phyloP scores from a whole-genome alignment of 805 yeast species.

The Wickerhamomyces ciferrii region DNA sequence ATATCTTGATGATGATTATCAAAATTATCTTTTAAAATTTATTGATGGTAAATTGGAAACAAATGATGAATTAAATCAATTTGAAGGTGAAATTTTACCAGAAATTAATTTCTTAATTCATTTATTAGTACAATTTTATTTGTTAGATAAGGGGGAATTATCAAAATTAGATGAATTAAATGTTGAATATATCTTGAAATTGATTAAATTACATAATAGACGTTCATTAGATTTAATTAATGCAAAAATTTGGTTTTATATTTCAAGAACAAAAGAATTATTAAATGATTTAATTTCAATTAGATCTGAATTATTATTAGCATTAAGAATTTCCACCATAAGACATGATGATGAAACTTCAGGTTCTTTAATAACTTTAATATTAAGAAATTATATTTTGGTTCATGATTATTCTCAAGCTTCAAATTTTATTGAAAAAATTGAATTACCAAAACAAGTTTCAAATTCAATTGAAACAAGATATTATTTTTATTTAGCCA shows the following conservation, averaged over 20 bases:
- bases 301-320: slow-evolving; percentile 65
- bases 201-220: slow-evolving; percentile 60
- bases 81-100: slow-evolving; percentile 51
- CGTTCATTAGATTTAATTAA: slow-evolving; percentile 81
- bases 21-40: slow-evolving; percentile 34
- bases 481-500: slow-evolving; percentile 87
- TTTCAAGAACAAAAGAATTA: slow-evolving; percentile 72
- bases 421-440: slow-evolving; percentile 80
- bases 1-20: slow-evolving; percentile 48
- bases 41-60: slow-evolving; percentile 29
- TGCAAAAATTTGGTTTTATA: slow-evolving; percentile 92
- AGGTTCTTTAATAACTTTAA: slow-evolving; percentile 79
- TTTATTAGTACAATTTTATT: slow-evolving; percentile 69
- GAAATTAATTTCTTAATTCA: slow-evolving; percentile 80
- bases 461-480: slow-evolving; percentile 88
- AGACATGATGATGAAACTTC: slow-evolving; percentile 92
- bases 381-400: slow-evolving; percentile 73
- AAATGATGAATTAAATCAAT: slow-evolving; percentile 27
- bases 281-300: slow-evolving; percentile 44
- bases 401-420: slow-evolving; percentile 85
- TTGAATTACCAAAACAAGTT: slow-evolving; percentile 81
- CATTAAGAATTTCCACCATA: slow-evolving; percentile 81
- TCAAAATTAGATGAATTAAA: slow-evolving; percentile 49
- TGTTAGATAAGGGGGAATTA: slow-evolving; percentile 57
- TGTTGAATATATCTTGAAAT: slow-evolving; percentile 38